Conservation (phyloP, 805 yeast species). For the Sugiyamaella lignohabitans region DNA sequence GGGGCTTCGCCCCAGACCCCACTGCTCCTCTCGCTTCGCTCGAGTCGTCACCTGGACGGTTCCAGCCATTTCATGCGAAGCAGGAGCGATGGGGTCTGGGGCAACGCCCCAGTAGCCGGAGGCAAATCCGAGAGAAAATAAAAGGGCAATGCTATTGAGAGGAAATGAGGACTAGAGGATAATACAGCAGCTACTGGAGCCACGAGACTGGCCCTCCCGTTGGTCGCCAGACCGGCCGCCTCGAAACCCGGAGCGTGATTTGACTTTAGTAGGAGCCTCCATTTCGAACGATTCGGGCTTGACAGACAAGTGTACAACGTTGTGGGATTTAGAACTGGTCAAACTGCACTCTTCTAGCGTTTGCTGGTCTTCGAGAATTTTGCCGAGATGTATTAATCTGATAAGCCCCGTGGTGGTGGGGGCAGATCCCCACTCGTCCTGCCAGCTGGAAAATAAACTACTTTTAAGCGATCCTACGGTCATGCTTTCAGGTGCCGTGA, state of each 20-base stretch:
- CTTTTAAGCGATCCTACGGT: conserved; percentile 19
- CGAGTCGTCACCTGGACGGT: neutral
- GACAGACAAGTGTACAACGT: conserved; percentile 29
- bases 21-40: neutral
- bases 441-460: conserved; percentile 21
- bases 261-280: conserved; percentile 13
- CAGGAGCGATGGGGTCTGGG: neutral
- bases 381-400: conserved; percentile 31
- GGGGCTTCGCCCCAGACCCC: neutral
- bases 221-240: neutral
- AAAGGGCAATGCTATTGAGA: neutral
- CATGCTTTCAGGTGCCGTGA: conserved; percentile 17
- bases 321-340: conserved; percentile 17
- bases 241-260: conserved; percentile 5
- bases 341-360: conserved; percentile 21
- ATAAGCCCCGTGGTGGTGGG: conserved; percentile 17
- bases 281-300: conserved; percentile 27
- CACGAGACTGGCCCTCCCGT: conserved; percentile 2
- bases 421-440: conserved; percentile 23
- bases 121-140: conserved; percentile 1
- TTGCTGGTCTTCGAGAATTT: conserved; percentile 23
- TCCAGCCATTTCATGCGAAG: no score
- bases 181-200: conserved; percentile 14
- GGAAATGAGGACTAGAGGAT: conserved; percentile 9
- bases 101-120: neutral